These are phyloP conservation scores for Ajuga chamaepitys DNA, from an alignment of 257 asterid species.

Conservation along the genomic window DNA sequence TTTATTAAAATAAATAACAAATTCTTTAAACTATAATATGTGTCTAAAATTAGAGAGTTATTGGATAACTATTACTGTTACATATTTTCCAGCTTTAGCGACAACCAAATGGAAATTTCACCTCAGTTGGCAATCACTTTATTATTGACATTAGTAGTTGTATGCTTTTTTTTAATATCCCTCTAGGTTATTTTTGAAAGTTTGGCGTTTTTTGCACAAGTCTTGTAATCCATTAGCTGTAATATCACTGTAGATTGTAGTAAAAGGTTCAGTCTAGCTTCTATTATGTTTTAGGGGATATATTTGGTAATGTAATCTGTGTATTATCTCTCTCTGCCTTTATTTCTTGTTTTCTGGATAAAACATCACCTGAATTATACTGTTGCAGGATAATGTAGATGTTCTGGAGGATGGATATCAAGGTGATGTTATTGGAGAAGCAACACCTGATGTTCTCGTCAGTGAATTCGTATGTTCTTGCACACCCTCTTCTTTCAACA, in stretches of 20 bases:
- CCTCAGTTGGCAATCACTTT: no score
- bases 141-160: no score
- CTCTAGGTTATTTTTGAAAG: background rate
- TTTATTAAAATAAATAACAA: no score
- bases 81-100: no score
- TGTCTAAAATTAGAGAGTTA: no score
- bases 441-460: constrained; percentile 89
- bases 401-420: constrained; percentile 73
- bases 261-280: background rate
- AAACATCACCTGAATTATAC: background rate
- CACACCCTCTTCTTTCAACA: background rate
- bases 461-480: constrained; percentile 73
- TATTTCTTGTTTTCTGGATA: background rate
- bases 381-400: constrained; percentile 61
- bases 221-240: background rate
- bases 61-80: no score
- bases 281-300: background rate
- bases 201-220: background rate
- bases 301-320: background rate
- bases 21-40: no score
- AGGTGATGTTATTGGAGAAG: constrained; percentile 89
- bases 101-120: no score
- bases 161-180: background rate
- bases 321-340: background rate
- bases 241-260: no score